phyloP scores from a whole-genome alignment of 148 eudicot genomes.

The Vaccinium darrowii region DNA sequence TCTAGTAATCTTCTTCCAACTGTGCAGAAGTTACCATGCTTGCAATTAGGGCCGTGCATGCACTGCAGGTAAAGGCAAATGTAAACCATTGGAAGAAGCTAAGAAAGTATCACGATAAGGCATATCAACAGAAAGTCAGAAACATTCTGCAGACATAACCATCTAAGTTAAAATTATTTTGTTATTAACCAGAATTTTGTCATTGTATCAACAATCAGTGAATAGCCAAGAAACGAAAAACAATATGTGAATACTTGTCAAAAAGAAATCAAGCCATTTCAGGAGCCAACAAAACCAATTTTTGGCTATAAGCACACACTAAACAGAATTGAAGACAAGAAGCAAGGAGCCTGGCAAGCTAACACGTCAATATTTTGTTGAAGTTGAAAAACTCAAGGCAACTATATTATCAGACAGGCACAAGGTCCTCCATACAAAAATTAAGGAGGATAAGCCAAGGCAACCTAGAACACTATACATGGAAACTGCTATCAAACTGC shows the following conservation, averaged over 20 bases:
- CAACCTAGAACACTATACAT: background rate
- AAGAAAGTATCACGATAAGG: background rate
- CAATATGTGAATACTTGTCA: background rate
- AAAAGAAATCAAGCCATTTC: background rate
- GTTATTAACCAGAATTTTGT: background rate
- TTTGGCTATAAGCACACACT: background rate
- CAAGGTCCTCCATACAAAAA: background rate
- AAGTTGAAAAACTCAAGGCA: background rate
- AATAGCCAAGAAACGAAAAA: background rate
- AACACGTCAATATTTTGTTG: background rate
- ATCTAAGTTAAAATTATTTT: background rate
- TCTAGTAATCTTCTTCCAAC: background rate
- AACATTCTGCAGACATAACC: background rate
- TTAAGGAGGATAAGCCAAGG: background rate
- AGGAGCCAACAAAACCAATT: background rate
- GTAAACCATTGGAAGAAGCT: background rate
- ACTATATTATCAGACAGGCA: background rate
- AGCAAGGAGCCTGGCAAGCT: background rate
- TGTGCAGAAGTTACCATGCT: background rate
- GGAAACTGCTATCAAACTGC: background rate
- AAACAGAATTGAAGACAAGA: background rate
- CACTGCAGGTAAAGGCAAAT: constrained; percentile 3
- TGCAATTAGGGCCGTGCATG: constrained; percentile 7
- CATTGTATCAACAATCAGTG: background rate
- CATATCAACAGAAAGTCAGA: background rate